These are phyloP conservation scores for Kazachstania kunashirensis DNA, from an alignment of 805 yeast genomes.

Conservation along the genomic window DNA sequence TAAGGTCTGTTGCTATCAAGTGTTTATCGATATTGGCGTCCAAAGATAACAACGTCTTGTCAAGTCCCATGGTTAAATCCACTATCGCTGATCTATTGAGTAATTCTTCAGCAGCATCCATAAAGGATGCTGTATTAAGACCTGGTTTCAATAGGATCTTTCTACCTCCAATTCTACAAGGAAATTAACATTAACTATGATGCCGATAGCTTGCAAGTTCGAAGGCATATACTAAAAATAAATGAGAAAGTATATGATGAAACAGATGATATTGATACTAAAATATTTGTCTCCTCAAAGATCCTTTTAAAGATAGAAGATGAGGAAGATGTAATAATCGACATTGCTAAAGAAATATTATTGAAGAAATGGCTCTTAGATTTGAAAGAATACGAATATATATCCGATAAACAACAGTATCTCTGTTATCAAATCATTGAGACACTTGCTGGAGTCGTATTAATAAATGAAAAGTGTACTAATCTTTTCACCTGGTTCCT, in stretches of 20 bases:
- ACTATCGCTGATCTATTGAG: constrained; percentile 43
- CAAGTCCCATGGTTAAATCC: constrained; percentile 40
- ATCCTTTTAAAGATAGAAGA: constrained; percentile 53
- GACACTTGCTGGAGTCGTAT: constrained; percentile 34
- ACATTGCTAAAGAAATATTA: constrained; percentile 33
- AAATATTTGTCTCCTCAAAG: constrained; percentile 39
- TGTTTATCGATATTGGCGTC: constrained; percentile 47
- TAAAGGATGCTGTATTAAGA: constrained; percentile 71
- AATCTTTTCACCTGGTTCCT: constrained; percentile 41
- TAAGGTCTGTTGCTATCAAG: constrained; percentile 57
- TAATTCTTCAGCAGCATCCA: constrained; percentile 63
- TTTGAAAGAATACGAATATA: constrained; percentile 5
- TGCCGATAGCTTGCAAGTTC: constrained; percentile 56
- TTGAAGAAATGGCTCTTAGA: constrained; percentile 32
- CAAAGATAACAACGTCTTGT: constrained; percentile 43
- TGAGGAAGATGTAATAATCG: constrained; percentile 51
- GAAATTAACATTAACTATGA: constrained; percentile 36
- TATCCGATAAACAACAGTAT: constrained; percentile 8
- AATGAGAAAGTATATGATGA: constrained; percentile 38
- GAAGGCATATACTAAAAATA: constrained; percentile 51
- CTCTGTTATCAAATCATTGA: constrained; percentile 16
- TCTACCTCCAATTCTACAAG: constrained; percentile 36
- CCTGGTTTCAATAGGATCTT: constrained; percentile 37
- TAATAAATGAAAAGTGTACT: constrained; percentile 33
- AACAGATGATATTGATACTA: constrained; percentile 26